Evolutionary conservation across 176 grass and related monocot genomes (phyloP), one percentile per base, ranked within the genome.

Genomic region (Sorghum bicolor): DNA sequence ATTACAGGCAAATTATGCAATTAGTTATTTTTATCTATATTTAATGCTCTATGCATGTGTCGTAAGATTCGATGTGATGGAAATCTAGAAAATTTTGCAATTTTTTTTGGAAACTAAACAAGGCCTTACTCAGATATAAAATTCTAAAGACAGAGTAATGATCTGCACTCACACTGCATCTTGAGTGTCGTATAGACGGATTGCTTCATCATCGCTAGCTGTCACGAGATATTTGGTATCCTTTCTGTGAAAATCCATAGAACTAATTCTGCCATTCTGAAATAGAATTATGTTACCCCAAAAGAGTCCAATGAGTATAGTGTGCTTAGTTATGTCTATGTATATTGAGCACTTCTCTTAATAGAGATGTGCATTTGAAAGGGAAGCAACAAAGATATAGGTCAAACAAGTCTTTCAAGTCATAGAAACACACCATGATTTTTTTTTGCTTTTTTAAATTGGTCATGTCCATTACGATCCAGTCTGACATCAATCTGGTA

Each of bases 171-270:
- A 98, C 96, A 89, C n/a, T 37, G 91, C 84, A 94, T 90, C 93
- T 79, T 98, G 96, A 66, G 93, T 87, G 82, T 98, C 91, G 22
- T 98, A 98, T 10, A 98, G 85, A 31, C 93, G 96, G 66, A 98
- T 97, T 72, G 95, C 89, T 94, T 98, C 93, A 85, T 95, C 93
- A 78, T 95, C 93, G 71, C 96, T 92, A 61, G 96, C 96, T 22
- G 96, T 98, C 33, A 98, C 96, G 2, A 98, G 86, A 86, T 93
- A 95, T 79, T 90, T 98, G 57, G 87, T 91, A 34, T 76, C 71
- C 77, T 88, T 95, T 34, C 80, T 94, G 81, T 98, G 93, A 73
- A 93, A 98, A 88, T 98, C 93, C 93, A 98, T 98, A 20, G 96
- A 98, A 64, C 89, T 89, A 79, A 98, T 95, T 85, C 91, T 90